These are phyloP conservation scores for Rutstroemia sp. DNA, from an alignment of 2,329 filamentous ascomycete species.

Conservation along the genomic window DNA sequence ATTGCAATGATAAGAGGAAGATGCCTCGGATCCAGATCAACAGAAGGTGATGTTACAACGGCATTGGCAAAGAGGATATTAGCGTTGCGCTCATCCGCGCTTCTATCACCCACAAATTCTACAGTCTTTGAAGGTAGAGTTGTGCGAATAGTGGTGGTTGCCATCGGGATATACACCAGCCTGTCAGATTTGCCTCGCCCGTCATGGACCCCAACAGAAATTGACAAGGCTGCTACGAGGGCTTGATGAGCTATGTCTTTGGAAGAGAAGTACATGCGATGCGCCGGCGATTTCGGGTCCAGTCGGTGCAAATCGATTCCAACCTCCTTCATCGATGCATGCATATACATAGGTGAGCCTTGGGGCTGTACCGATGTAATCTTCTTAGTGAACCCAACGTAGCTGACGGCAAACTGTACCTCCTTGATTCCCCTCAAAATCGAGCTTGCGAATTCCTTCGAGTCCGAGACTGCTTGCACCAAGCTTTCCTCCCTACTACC, in stretches of 20 bases:
- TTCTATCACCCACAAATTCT: slow-evolving; percentile 65
- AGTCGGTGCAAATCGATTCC: slow-evolving; percentile 87
- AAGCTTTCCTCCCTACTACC: slow-evolving; percentile 54
- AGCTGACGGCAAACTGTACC: slow-evolving; percentile 90
- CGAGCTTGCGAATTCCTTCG: slow-evolving; percentile 85
- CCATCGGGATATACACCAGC: slow-evolving; percentile 91
- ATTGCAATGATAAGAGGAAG: slow-evolving; percentile 77
- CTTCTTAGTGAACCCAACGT: slow-evolving; percentile 77
- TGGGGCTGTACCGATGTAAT: slow-evolving; percentile 60
- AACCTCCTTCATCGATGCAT: slow-evolving; percentile 91
- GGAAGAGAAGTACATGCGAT: slow-evolving; percentile 96
- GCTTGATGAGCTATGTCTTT: slow-evolving; percentile 94
- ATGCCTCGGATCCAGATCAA: slow-evolving; percentile 89
- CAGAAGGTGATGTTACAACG: slow-evolving; percentile 88
- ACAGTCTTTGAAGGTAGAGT: slow-evolving; percentile 93
- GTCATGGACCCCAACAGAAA: slow-evolving; percentile 86
- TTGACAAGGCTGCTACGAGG: slow-evolving; percentile 81
- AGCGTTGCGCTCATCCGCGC: slow-evolving; percentile 76
- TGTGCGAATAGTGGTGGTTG: slow-evolving; percentile 88
- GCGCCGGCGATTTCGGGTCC: slow-evolving; percentile 85
- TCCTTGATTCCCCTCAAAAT: slow-evolving; percentile 90
- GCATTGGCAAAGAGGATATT: slow-evolving; percentile 96
- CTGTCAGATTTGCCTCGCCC: slow-evolving; percentile 80
- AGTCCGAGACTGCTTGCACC: slow-evolving; percentile 80
- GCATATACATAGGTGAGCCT: slow-evolving; percentile 69